Percentiles rank a stretch among this genome's conserved stretches.
Evolutionary conservation across 345 rosid genomes (phyloP).

Genomic region (Eucalyptus rudis): DNA sequence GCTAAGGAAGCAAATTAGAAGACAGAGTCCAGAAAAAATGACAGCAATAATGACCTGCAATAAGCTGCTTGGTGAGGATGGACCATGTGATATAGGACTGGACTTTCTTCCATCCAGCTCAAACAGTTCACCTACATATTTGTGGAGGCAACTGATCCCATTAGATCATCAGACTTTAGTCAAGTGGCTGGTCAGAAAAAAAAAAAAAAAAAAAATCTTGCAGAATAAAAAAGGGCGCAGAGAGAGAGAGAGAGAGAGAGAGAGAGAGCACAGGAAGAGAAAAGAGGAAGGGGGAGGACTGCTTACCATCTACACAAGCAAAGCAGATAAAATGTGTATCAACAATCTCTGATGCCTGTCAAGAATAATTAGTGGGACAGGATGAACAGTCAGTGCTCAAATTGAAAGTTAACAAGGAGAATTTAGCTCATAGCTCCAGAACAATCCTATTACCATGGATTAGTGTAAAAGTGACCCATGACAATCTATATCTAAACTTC

Average conservation of each 20-base stretch:
- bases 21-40: background rate
- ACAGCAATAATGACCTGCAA: slow-evolving; percentile 34
- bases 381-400: background rate
- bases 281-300: background rate
- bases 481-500: background rate
- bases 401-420: background rate
- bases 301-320: slow-evolving; percentile 61
- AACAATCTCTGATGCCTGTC: slow-evolving; percentile 59
- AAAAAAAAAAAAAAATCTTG: background rate
- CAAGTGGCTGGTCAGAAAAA: background rate
- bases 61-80: slow-evolving; percentile 55
- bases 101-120: slow-evolving; percentile 93
- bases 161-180: background rate
- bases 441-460: background rate
- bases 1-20: background rate
- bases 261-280: background rate
- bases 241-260: background rate
- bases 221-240: background rate
- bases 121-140: slow-evolving; percentile 54
- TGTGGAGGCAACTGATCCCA: background rate
- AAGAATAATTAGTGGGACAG: background rate
- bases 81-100: slow-evolving; percentile 65
- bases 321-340: slow-evolving; percentile 83
- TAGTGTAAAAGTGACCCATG: background rate
- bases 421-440: background rate